phyloP scores from a whole-genome alignment of 2,329 filamentous ascomycete species.

The Phaeosphaeriaceae sp. region DNA sequence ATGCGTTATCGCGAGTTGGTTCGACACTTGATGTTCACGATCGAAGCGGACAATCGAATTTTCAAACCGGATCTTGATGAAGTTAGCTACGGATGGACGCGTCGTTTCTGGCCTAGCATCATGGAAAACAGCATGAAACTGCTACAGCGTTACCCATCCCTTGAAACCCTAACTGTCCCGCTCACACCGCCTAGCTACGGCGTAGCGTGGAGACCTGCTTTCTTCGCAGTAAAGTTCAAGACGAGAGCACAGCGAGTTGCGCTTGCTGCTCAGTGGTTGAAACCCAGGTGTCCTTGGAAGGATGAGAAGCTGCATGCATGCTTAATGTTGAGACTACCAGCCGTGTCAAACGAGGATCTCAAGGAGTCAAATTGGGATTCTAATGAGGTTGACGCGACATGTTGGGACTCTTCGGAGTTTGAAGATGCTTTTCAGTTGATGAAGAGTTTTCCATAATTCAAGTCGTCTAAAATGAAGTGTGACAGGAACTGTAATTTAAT shows the following conservation, averaged over 20 bases:
- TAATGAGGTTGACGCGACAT: neutral
- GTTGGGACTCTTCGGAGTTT: neutral
- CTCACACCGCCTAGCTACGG: slow-evolving; percentile 27
- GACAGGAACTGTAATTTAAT: neutral
- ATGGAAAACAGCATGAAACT: slow-evolving; percentile 18
- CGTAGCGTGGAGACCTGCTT: slow-evolving; percentile 30
- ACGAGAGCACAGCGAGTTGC: slow-evolving; percentile 34
- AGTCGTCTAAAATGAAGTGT: neutral
- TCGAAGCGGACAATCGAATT: slow-evolving; percentile 29
- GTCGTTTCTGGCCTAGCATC: slow-evolving; percentile 38
- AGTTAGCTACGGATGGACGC: slow-evolving; percentile 36
- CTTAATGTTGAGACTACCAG: slow-evolving; percentile 33
- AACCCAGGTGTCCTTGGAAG: slow-evolving; percentile 24
- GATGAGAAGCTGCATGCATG: slow-evolving; percentile 28
- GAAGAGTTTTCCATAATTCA: neutral
- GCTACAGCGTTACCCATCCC: slow-evolving; percentile 29
- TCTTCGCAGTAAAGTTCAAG: slow-evolving; percentile 30
- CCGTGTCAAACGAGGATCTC: slow-evolving; percentile 20
- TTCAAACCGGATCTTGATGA: slow-evolving; percentile 29
- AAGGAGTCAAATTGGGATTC: slow-evolving; percentile 16
- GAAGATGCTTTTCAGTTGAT: neutral
- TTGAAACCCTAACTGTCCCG: slow-evolving; percentile 31
- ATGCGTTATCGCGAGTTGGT: slow-evolving; percentile 26
- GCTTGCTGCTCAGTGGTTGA: slow-evolving; percentile 36
- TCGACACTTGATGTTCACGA: slow-evolving; percentile 26